These are phyloP conservation scores for Microthyrium microscopicum DNA, from an alignment of 2,329 filamentous ascomycete genomes.

Conservation along the genomic window DNA sequence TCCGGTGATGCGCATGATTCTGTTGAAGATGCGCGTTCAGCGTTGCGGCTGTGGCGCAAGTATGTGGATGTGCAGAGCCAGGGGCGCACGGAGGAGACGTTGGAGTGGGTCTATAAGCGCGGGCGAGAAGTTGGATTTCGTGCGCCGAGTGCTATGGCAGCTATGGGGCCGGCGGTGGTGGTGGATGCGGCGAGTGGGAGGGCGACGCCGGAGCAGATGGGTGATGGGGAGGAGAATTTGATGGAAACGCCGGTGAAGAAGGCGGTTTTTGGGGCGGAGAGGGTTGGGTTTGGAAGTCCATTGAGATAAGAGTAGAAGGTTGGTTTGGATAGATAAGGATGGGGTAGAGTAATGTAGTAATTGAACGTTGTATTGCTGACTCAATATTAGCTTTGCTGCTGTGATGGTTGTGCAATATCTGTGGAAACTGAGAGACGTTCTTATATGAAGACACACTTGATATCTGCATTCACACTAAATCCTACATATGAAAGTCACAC, in stretches of 20 bases:
- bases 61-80: conserved; percentile 80
- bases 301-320: conserved; percentile 12
- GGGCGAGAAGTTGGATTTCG: conserved; percentile 36
- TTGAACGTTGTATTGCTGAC: no score
- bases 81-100: conserved; percentile 56
- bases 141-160: conserved; percentile 9
- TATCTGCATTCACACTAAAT: no score
- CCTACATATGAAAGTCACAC: no score
- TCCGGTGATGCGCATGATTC: conserved; percentile 83
- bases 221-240: conserved; percentile 12
- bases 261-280: conserved; percentile 11
- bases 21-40: conserved; percentile 86
- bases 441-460: no score
- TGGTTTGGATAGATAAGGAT: background rate
- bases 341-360: no score
- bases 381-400: no score
- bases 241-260: conserved; percentile 17
- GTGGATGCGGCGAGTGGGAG: background rate
- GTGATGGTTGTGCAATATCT: no score
- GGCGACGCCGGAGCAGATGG: background rate
- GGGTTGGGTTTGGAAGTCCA: conserved; percentile 18
- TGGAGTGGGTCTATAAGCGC: conserved; percentile 68
- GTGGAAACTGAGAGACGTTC: no score
- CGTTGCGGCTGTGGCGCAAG: conserved; percentile 75
- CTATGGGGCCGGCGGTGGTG: background rate